Evolutionary conservation across 805 yeast species (phyloP), one percentile per base, ranked within the genome.

Genomic region (Pichia paraexigua): DNA sequence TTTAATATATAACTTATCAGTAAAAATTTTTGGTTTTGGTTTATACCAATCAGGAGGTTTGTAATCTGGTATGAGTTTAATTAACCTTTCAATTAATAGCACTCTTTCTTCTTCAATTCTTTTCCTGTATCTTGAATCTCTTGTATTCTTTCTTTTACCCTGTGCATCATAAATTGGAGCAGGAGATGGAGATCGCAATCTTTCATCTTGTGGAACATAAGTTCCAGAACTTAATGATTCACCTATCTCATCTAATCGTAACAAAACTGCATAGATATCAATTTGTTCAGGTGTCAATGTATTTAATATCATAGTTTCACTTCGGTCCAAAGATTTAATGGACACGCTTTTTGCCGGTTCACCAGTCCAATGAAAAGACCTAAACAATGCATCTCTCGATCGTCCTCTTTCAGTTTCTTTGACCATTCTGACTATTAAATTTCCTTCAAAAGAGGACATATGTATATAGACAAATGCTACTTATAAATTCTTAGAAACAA

Each of bases 91-190:
- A n/a, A 95, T 83, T 47, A 94, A 70, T 43, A 72, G 71, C 63
- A 88, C 86, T 54, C 97, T 75, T 67, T 94, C 98, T 51, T 80
- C 80, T 59, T 89, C 96, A 43, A 85, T 69, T 44, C 73, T 72
- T 49, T 78, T 76, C 48, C 74, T 71, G 54, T 80, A 79, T 48
- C 96, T 71, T 44, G 71, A 76, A 48, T 87, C 96, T 50, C 95
- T 71, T 0, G 98, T 90, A 64, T 94, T 94, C 11, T 80, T 81
- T 61, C 98, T 82, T 63, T 81, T 83, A 44, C 99, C 99, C 22
- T 71, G 68, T 30, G 74, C 66, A 68, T 94, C 98, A 67, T 94
- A 94, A 52, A 78, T 79, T 1, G 99, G 99, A 2, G 97, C 90
- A 0, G 98, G 98, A 2, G 96, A 87, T 0, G 91, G 89, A 2